A percentile compares a stretch with the other conserved stretches of the same genome.
These are phyloP conservation scores for Picocystis salinarum DNA, from an alignment of 139 green algal species.

Conservation along the genomic window DNA sequence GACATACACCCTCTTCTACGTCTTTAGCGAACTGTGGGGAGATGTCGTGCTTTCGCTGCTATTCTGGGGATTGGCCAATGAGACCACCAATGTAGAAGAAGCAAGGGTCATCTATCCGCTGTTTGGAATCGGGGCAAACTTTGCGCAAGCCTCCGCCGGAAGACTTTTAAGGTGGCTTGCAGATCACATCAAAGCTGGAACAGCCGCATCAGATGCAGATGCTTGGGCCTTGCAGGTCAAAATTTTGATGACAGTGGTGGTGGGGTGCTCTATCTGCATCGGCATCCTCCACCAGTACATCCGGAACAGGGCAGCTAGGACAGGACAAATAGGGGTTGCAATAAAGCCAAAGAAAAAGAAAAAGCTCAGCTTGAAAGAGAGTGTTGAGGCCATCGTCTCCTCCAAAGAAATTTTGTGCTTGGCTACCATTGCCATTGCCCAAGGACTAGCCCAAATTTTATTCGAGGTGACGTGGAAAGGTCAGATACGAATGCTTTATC, in stretches of 20 bases:
- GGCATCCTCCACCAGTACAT: too few relatives aligned
- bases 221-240: too few relatives aligned
- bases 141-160: conserved; percentile 61
- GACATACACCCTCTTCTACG: conserved; percentile 91
- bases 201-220: too few relatives aligned
- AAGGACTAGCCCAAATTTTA: conserved; percentile 65
- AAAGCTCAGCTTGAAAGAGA: too few relatives aligned
- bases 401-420: conserved; percentile 77
- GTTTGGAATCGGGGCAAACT: conserved; percentile 88
- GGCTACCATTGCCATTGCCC: conserved; percentile 62
- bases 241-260: too few relatives aligned
- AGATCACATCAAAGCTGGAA: too few relatives aligned
- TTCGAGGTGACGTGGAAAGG: conserved; percentile 87
- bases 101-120: conserved; percentile 79
- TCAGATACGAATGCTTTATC: conserved; percentile 65
- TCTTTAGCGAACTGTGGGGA: conserved; percentile 64
- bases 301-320: too few relatives aligned
- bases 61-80: conserved; percentile 89
- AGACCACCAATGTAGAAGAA: conserved; percentile 70
- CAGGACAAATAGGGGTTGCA: too few relatives aligned
- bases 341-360: too few relatives aligned
- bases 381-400: too few relatives aligned
- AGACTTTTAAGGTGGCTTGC: too few relatives aligned
- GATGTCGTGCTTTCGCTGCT: conserved; percentile 74
- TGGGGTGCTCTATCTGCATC: too few relatives aligned